These are phyloP conservation scores for Neofusicoccum parvum DNA, from an alignment of 2,329 filamentous ascomycete species.

Conservation along the genomic window DNA sequence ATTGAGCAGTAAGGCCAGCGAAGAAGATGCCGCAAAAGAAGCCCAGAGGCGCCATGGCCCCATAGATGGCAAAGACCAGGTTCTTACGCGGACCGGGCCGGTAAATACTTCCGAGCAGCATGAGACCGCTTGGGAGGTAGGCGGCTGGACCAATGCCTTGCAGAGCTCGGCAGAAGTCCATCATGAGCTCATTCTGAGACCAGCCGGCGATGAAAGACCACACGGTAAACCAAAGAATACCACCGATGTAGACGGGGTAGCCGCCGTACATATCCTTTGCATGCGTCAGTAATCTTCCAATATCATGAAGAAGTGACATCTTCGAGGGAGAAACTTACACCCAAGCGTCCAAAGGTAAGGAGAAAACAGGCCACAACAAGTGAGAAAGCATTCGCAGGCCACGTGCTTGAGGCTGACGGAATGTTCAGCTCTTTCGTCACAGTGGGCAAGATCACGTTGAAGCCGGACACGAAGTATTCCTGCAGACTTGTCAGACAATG, in stretches of 20 bases:
- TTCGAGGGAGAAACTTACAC: not conserved
- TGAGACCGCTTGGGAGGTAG: constrained; percentile 35
- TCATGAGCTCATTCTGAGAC: constrained; percentile 35
- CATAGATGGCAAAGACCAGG: constrained; percentile 44
- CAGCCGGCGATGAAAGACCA: constrained; percentile 39
- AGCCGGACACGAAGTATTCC: constrained; percentile 78
- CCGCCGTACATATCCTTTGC: constrained; percentile 62
- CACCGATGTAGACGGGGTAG: constrained; percentile 61
- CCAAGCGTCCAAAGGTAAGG: constrained; percentile 46
- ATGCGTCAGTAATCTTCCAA: not conserved
- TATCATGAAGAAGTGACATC: constrained; percentile 51
- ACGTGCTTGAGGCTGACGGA: constrained; percentile 62
- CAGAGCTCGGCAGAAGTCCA: constrained; percentile 38
- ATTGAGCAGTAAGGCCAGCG: constrained; percentile 60
- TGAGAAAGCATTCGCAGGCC: constrained; percentile 56
- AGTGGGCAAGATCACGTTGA: constrained; percentile 68
- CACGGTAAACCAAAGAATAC: constrained; percentile 50
- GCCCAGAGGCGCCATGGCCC: constrained; percentile 56
- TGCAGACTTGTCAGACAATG: not conserved
- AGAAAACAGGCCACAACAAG: constrained; percentile 52
- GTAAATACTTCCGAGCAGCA: constrained; percentile 37
- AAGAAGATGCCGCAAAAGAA: constrained; percentile 67
- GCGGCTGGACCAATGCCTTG: constrained; percentile 42
- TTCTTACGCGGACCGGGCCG: constrained; percentile 41
- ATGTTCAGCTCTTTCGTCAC: constrained; percentile 64